A percentile compares a stretch with the other conserved stretches of the same genome.
Conservation (phyloP, 768 basidiomycete species). For the Tylopilus vinaceipallidus region DNA sequence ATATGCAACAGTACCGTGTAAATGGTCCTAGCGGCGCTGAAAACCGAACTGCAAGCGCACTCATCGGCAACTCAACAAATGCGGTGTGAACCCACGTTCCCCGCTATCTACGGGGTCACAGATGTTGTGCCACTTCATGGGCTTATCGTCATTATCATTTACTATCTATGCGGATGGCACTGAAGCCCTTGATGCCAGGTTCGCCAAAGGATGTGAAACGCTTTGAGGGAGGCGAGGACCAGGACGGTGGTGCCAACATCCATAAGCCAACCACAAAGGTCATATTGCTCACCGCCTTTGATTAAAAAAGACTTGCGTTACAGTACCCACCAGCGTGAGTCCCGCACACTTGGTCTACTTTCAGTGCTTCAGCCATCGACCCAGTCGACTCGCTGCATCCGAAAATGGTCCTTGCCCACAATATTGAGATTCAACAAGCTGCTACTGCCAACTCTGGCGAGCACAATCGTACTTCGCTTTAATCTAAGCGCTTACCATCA, state of each 20-base stretch:
- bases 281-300: neutral
- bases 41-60: conserved; percentile 29
- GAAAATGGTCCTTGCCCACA: too few relatives aligned
- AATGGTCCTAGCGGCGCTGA: conserved; percentile 29
- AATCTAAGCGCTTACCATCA: too few relatives aligned
- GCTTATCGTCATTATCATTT: conserved; percentile 1
- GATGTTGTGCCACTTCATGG: neutral
- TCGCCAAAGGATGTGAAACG: conserved; percentile 37
- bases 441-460: too few relatives aligned
- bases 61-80: conserved; percentile 49
- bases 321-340: conserved; percentile 49
- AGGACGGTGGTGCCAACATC: conserved; percentile 46
- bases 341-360: conserved; percentile 47
- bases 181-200: too few relatives aligned
- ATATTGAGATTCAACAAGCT: too few relatives aligned
- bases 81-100: conserved; percentile 22
- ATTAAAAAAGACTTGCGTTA: neutral
- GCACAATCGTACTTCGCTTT: too few relatives aligned
- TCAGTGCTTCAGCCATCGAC: too few relatives aligned
- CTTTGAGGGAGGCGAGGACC: conserved; percentile 46
- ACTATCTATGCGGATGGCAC: too few relatives aligned
- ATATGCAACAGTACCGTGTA: conserved; percentile 35
- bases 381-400: too few relatives aligned
- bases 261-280: conserved; percentile 33
- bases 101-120: neutral